phyloP scores from a whole-genome alignment of 768 basidiomycete species.

The Pholiota molesta region DNA sequence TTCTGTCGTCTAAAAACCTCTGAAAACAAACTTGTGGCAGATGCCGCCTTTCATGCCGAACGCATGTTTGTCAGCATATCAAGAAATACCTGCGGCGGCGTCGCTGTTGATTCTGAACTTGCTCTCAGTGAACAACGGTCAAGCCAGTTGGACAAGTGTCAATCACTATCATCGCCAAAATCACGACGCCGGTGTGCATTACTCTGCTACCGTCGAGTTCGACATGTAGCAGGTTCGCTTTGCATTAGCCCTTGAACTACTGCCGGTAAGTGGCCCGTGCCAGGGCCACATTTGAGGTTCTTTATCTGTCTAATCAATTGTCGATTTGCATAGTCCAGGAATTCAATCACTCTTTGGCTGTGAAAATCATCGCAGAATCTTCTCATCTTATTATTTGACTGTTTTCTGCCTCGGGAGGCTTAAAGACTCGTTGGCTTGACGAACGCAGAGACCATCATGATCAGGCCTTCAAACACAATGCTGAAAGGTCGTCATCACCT shows the following conservation, averaged over 20 bases:
- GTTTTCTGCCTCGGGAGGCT: background rate
- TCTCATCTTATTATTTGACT: no score
- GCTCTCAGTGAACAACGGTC: no score
- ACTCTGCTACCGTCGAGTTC: background rate
- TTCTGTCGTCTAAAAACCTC: background rate
- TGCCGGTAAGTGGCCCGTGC: background rate
- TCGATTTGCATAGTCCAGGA: background rate
- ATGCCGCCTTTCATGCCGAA: background rate
- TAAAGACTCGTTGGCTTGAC: background rate
- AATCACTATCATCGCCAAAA: background rate
- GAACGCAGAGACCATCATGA: background rate
- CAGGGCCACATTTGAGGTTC: background rate
- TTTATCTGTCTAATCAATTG: background rate
- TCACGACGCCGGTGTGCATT: background rate
- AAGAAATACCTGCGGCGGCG: background rate
- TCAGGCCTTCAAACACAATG: background rate
- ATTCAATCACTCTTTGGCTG: no score
- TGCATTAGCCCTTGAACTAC: background rate
- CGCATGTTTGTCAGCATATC: background rate
- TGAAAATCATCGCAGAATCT: no score
- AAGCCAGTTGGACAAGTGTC: background rate
- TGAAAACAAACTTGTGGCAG: background rate
- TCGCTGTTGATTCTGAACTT: no score
- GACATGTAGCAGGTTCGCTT: background rate
- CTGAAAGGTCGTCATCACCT: background rate